Percentiles rank a stretch among this genome's conserved stretches.
Conservation (phyloP, 148 eudicot genomes). For the Amaranthus palmeri region DNA sequence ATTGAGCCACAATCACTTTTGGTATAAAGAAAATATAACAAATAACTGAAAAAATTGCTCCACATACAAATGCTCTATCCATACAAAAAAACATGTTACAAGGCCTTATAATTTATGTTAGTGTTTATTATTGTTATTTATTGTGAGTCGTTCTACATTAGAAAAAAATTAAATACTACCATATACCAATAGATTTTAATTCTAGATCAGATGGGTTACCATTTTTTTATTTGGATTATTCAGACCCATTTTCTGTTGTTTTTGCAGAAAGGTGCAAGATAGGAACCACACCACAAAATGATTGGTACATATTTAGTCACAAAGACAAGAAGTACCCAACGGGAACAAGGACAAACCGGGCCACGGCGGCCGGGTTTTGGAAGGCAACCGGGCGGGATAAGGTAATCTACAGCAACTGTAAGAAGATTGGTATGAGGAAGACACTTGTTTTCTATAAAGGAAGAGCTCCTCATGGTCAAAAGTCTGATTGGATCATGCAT, state of each 20-base stretch:
- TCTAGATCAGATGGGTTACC: no score
- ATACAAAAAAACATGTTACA: no score
- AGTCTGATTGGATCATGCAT: conserved; percentile 59
- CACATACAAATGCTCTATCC: no score
- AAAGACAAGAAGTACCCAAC: conserved; percentile 62
- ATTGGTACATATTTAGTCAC: conserved; percentile 59
- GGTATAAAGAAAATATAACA: no score
- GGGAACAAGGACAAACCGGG: conserved; percentile 51
- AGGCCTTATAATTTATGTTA: no score
- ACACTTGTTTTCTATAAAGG: conserved; percentile 58
- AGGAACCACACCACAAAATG: conserved; percentile 54
- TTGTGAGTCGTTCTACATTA: no score
- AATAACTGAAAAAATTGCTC: no score
- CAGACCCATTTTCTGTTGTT: not conserved
- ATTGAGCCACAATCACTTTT: no score
- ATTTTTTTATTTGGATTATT: no score
- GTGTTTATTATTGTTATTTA: no score
- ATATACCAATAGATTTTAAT: no score
- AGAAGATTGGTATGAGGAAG: conserved; percentile 49
- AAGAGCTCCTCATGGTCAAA: conserved; percentile 56
- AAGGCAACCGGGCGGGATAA: conserved; percentile 61
- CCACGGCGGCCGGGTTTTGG: conserved; percentile 57
- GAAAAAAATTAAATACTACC: no score
- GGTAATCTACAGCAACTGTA: conserved; percentile 33
- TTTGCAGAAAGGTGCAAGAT: conserved; percentile 46